Evolutionary conservation across 768 basidiomycete genomes (phyloP), one percentile per base, ranked within the genome.

Genomic region (Lentinula lateritia): DNA sequence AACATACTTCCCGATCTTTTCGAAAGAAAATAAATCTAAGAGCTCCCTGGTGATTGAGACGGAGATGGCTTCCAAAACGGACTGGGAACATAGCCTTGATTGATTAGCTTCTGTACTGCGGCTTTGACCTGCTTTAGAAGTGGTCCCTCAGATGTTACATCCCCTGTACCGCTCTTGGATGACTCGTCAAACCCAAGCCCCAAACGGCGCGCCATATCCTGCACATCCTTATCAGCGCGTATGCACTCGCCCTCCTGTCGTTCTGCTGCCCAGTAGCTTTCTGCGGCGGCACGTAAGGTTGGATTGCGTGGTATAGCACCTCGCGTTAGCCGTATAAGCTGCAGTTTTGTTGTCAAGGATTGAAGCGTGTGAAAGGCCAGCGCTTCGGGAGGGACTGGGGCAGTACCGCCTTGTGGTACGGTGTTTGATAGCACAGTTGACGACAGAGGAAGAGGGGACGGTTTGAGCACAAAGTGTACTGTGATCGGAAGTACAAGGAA

Each of bases 401-500:
- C 18, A 74, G 68, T 61, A 60, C 52, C 64, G 65, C 13, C 61
- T 50, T 64, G 62, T 50, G 66, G 66, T 43, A 63, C 45, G 50
- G 59, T 36, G 20, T 68, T 58, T 6, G 62, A 41, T 61, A 66
- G 43, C 65, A 54, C 64, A 61, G 7, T 64, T 59, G 15, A 72
- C 68, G 20, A 45, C 8, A 54, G 43, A 65, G 76, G 72, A 69
- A 76, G 66, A 65, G 68, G 66, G 60, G 69, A 64, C 63, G 73
- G 66, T 18, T 75, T 76, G 5, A 83, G 78, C 6, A 77, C 57
- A 54, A 76, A 64, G 68, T 81, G 78, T 9, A 85, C 67, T 56
- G 81, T 39, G 32, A 84, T 63, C 5, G 88, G 86, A 2, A 90
- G 75, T 35, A 78, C 6, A 60, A 89, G 74, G 73, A 91, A 87